Evolutionary conservation across 192 early-diverging fungal species (phyloP).

Genomic region (Linderina pennispora): DNA sequence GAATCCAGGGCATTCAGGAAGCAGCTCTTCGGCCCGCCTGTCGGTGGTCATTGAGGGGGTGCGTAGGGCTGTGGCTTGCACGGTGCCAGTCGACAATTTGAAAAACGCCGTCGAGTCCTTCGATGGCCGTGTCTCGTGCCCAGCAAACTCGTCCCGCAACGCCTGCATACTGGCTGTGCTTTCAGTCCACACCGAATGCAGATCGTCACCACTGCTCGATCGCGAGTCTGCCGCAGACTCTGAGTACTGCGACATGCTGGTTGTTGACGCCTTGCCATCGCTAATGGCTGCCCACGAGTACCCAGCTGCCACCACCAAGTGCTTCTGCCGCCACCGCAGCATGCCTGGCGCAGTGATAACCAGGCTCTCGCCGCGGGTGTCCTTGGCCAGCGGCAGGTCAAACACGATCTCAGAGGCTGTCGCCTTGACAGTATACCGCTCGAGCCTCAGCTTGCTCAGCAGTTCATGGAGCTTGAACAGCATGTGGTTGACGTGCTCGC

Average conservation of each 20-base stretch:
- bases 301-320: conserved; percentile 26
- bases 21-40: conserved; percentile 32
- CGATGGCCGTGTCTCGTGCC: conserved; percentile 9
- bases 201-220: neutral
- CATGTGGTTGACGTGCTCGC: conserved; percentile 19
- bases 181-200: conserved; percentile 11
- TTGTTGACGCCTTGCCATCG: conserved; percentile 13
- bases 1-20: conserved; percentile 19
- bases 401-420: conserved; percentile 30
- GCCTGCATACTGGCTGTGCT: conserved; percentile 2
- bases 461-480: conserved; percentile 40
- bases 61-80: conserved; percentile 29
- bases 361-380: conserved; percentile 2
- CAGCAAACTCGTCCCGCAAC: conserved; percentile 16
- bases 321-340: conserved; percentile 41
- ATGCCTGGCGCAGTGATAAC: conserved; percentile 26
- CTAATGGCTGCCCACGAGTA: conserved; percentile 40
- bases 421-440: conserved; percentile 31
- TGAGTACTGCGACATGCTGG: conserved; percentile 4
- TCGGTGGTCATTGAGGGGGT: conserved; percentile 43
- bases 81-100: conserved; percentile 14
- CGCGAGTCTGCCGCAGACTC: neutral
- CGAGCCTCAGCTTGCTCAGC: conserved; percentile 38
- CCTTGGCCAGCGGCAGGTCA: conserved; percentile 34
- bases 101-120: conserved; percentile 43